A percentile compares a stretch with the other conserved stretches of the same genome.
Conservation (phyloP, 1,284 basidiomycete species). For the Rhodotorula mucilaginosa region DNA sequence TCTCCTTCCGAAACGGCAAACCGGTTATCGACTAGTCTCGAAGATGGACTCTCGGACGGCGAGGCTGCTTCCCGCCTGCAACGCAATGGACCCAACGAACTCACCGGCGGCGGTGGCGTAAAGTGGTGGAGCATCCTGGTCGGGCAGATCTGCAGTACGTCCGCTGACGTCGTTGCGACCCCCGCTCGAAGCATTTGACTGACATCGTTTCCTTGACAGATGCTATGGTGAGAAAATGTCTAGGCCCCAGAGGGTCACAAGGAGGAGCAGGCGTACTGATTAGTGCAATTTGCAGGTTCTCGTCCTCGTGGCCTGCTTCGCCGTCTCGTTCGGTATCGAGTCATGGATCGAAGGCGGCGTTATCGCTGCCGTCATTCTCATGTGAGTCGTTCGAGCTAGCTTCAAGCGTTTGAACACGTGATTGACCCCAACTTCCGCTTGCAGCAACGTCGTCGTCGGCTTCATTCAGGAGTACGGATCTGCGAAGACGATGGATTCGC, state of each 20-base stretch:
- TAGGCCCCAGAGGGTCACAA: neutral
- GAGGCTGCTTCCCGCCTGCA: constrained; percentile 45
- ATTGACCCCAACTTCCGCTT: constrained; percentile 45
- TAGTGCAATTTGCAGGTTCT: constrained; percentile 6
- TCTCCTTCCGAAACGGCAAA: constrained; percentile 16
- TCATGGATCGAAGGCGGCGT: constrained; percentile 63
- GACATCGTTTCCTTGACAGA: constrained; percentile 41
- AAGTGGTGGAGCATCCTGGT: constrained; percentile 28
- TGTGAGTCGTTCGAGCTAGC: neutral
- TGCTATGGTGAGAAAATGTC: neutral
- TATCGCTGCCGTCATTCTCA: constrained; percentile 23
- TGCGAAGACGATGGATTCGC: constrained; percentile 61
- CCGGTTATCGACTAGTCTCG: constrained; percentile 23
- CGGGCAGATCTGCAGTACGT: constrained; percentile 51
- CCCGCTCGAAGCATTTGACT: constrained; percentile 23
- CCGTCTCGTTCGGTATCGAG: constrained; percentile 62
- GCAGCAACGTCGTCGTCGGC: constrained; percentile 53
- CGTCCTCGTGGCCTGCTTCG: constrained; percentile 60
- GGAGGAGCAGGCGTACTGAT: neutral
- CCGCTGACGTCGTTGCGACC: neutral
- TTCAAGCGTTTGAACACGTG: neutral
- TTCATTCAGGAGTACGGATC: constrained; percentile 54
- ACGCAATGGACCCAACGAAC: constrained; percentile 51
- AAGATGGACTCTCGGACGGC: constrained; percentile 45
- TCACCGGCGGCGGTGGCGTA: constrained; percentile 48